These are phyloP conservation scores for Lathyrus oleraceus DNA, from an alignment of 306 rosid species.

Conservation along the genomic window DNA sequence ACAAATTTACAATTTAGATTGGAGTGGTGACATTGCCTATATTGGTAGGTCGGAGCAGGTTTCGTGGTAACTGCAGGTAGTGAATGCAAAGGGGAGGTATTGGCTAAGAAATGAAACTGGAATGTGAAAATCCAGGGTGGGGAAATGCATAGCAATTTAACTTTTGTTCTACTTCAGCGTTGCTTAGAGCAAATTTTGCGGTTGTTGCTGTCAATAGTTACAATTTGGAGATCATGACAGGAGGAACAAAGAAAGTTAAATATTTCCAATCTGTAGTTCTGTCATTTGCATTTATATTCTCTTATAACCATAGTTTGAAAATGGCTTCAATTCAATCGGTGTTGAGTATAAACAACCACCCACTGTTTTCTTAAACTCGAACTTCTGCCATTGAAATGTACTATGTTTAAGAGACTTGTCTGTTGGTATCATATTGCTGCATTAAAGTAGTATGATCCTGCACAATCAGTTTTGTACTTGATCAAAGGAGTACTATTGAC, in stretches of 20 bases:
- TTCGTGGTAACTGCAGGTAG: constrained; percentile 85
- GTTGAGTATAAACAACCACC: constrained; percentile 33
- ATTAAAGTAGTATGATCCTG: constrained; percentile 25
- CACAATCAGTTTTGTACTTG: constrained; percentile 33
- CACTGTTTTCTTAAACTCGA: not conserved
- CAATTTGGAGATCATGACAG: constrained; percentile 33
- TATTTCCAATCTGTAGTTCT: constrained; percentile 22
- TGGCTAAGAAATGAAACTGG: constrained; percentile 80
- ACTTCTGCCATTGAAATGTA: constrained; percentile 16
- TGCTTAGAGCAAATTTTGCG: constrained; percentile 47
- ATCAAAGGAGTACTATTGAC: not conserved
- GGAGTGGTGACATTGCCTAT: constrained; percentile 27
- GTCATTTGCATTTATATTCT: constrained; percentile 21
- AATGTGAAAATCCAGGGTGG: constrained; percentile 19
- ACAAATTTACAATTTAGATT: constrained; percentile 21
- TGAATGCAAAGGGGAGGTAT: constrained; percentile 91
- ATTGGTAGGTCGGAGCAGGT: constrained; percentile 82
- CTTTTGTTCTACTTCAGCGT: constrained; percentile 14
- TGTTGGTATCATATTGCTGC: constrained; percentile 17
- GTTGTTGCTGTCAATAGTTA: constrained; percentile 29
- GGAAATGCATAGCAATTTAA: constrained; percentile 11
- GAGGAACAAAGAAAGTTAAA: constrained; percentile 30
- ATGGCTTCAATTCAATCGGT: constrained; percentile 34
- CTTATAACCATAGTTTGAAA: constrained; percentile 22
- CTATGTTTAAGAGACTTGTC: not conserved